Evolutionary conservation across 257 asterid genomes (phyloP), one percentile per base, ranked within the genome.

Genomic region (Salvia splendens): DNA sequence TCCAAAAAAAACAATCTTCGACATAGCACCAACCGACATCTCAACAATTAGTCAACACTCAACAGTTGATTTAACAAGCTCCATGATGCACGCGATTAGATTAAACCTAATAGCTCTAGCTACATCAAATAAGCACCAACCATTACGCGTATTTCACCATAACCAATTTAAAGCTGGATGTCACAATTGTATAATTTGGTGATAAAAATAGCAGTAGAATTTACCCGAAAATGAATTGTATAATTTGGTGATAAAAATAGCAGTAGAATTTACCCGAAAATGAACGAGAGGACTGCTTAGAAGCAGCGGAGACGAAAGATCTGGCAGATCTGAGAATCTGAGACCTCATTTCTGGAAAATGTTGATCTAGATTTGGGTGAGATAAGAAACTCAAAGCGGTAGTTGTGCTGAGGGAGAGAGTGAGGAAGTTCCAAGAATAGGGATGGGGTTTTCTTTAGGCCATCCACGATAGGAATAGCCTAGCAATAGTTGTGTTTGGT

Each of bases 241-340:
- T 50, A 45, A 64, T 16, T 53, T 61, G 0, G 36, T 12, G 32
- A 55, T 24, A 4, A 60, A 24, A 57, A 33, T 0, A 2, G 8
- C 65, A 51, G n/a, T 20, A 20, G 0, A 49, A 52, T 20, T 65
- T 85, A 91, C 99, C 97, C 43, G 95, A 81, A 78, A 83, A 78
- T 16, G 89, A 72, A 47, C 95, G 95, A 72, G 92, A 78, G 33
- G 78, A 73, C 41, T 86, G 95, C 84, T 88, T 93, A 0, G 95
- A 83, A 57, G 92, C 86, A 64, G 94, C 85, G 15, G 95, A 82
- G 36, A 89, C 62, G 66, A 94, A 54, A 35, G 87, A 80, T 75
- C 89, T 85, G 4, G 95, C 95, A 58, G 96, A 91, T 94, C 96
- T 88, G 93, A 70, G 65, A 69, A 88, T 80, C 76, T 85, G 98